Conservation (phyloP, 352 stramenopile species). For the Globisporangium abappressorium region DNA sequence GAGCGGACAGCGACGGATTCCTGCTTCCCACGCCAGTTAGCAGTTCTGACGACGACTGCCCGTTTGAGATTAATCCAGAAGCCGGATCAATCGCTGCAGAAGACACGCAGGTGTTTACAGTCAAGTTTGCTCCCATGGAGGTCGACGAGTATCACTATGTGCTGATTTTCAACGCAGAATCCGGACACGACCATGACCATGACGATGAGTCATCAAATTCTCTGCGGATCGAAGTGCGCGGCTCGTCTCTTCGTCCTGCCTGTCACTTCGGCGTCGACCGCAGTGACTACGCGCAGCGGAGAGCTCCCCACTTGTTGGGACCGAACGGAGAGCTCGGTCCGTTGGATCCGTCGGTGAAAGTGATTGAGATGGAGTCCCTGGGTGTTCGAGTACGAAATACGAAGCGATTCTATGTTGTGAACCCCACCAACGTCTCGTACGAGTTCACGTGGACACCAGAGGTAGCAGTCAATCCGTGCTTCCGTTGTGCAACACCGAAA, state of each 20-base stretch:
- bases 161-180: conserved; percentile 37
- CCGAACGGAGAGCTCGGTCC: conserved; percentile 78
- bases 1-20: conserved; percentile 4
- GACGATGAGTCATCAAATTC: neutral
- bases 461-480: conserved; percentile 71
- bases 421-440: conserved; percentile 92
- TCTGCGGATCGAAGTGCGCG: conserved; percentile 59
- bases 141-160: conserved; percentile 86
- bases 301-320: conserved; percentile 65
- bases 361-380: conserved; percentile 92
- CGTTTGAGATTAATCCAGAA: conserved; percentile 83
- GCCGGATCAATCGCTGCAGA: conserved; percentile 55
- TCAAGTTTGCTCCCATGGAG: conserved; percentile 90
- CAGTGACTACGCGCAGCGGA: conserved; percentile 84
- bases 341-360: conserved; percentile 82
- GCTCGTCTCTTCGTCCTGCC: conserved; percentile 80
- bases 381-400: conserved; percentile 91
- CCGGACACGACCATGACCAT: neutral
- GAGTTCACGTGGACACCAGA: conserved; percentile 91
- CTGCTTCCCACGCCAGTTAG: neutral
- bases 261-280: conserved; percentile 92
- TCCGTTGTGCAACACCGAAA: conserved; percentile 88
- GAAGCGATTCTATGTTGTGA: conserved; percentile 91
- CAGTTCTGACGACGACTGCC: conserved; percentile 57
- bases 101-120: conserved; percentile 63